Evolutionary conservation across 2,329 filamentous ascomycete genomes (phyloP).

Genomic region (Colletotrichum siamense): DNA sequence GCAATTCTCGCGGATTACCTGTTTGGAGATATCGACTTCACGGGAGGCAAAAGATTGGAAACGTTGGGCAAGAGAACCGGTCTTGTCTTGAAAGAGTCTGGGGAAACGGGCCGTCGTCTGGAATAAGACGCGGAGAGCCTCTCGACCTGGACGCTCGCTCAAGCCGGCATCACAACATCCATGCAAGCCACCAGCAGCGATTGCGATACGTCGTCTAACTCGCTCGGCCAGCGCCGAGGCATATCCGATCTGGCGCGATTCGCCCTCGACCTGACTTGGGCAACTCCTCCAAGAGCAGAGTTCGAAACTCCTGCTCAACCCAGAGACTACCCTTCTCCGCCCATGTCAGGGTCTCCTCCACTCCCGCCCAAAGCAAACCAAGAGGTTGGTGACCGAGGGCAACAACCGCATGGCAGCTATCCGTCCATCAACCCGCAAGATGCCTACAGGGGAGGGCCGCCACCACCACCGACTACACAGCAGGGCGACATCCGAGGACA

Average conservation of each 20-base stretch:
- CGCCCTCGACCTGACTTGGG: constrained; percentile 61
- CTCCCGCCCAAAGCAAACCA: constrained; percentile 63
- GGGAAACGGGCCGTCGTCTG: constrained; percentile 14
- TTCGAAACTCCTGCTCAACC: constrained; percentile 58
- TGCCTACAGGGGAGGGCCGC: constrained; percentile 49
- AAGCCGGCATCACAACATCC: constrained; percentile 39
- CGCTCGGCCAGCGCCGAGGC: constrained; percentile 65
- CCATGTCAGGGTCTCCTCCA: constrained; percentile 75
- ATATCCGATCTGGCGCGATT: constrained; percentile 60
- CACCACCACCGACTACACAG: constrained; percentile 31
- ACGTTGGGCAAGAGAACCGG: neutral
- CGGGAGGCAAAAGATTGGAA: neutral
- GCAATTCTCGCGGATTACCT: neutral
- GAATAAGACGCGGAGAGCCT: constrained; percentile 12
- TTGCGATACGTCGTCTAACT: constrained; percentile 47
- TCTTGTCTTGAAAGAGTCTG: neutral
- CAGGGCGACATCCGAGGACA: constrained; percentile 40
- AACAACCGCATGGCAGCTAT: constrained; percentile 50
- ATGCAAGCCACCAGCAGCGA: constrained; percentile 60
- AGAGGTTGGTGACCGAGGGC: constrained; percentile 61
- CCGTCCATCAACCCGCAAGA: constrained; percentile 50
- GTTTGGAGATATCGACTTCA: neutral
- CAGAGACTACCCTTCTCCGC: constrained; percentile 73
- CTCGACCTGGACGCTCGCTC: constrained; percentile 23
- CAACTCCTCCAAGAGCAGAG: constrained; percentile 51